Evolutionary conservation across 2,329 filamentous ascomycete genomes (phyloP), one percentile per base, ranked within the genome.

Genomic region (Aureobasidium namibiae): DNA sequence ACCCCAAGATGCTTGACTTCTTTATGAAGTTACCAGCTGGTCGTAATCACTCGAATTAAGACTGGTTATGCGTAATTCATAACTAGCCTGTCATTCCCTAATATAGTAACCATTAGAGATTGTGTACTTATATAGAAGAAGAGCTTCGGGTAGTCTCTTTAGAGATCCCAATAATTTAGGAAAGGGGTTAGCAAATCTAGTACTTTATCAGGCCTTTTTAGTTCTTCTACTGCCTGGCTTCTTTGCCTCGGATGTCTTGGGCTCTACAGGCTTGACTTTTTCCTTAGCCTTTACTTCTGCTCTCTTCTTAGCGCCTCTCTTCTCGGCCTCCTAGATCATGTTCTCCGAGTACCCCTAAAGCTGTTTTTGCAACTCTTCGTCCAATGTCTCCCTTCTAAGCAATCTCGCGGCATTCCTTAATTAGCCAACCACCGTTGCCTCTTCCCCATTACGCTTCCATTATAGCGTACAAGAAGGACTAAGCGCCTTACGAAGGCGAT

Each of bases 341-440:
- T 84, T 84, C 68, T 96, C 92, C 69, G 89, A 96, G 61, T 89
- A 85, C 69, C 95, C 84, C 92, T 92, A 99, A 16, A 99, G 77
- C 70, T 86, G 83, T 80, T 95, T 91, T 60, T 90, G 91, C 31
- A 89, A 75, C 21, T 81, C 82, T 64, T 95, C 91, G 68, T 95
- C 88, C 64, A 81, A 81, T 45, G 96, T 80, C 67, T 96, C 92
- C 26, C 76, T 78, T 56, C 89, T 80, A 24, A 87, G 87, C 83
- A n/a, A 92, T 80, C 68, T 90, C 83, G 65, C 83, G 84, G 70
- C 92, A 97, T 73, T 97, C 95, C 74, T 96, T 97, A 70, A 99
- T 80, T 49, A 95, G 70, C 68, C 81, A 86, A 0, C 87, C 89
- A 9, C 89, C 89, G 1, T 73, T 68, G 1, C 81, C 83, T 34